Conservation (phyloP, 805 yeast genomes). For the Starmerella powellii region DNA sequence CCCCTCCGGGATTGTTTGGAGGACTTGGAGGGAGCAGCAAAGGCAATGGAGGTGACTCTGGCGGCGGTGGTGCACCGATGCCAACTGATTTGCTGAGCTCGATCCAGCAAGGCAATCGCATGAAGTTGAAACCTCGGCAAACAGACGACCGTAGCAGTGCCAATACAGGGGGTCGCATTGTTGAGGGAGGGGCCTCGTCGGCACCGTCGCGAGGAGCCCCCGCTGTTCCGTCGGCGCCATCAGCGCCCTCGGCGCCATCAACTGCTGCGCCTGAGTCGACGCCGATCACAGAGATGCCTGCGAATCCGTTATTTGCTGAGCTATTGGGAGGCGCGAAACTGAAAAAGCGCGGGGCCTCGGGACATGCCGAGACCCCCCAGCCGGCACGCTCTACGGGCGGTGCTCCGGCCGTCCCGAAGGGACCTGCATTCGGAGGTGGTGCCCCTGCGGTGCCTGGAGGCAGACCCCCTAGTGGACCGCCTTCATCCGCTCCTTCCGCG, state of each 20-base stretch:
- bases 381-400: constrained; percentile 9
- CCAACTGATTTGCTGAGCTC: constrained; percentile 52
- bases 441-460: constrained; percentile 5
- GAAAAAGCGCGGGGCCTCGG: constrained; percentile 9
- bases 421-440: constrained; percentile 6
- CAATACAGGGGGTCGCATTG: constrained; percentile 32
- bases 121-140: constrained; percentile 42
- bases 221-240: constrained; percentile 13
- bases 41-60: constrained; percentile 25
- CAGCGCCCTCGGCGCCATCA: constrained; percentile 10
- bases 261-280: constrained; percentile 7
- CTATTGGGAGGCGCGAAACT: constrained; percentile 18
- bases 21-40: constrained; percentile 21
- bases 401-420: constrained; percentile 10
- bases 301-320: constrained; percentile 20
- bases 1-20: constrained; percentile 27
- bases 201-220: constrained; percentile 14
- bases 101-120: constrained; percentile 54
- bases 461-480: not conserved
- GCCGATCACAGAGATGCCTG: constrained; percentile 13
- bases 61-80: constrained; percentile 23
- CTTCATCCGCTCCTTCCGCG: constrained; percentile 1
- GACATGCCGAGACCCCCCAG: constrained; percentile 2
- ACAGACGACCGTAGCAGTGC: constrained; percentile 63
- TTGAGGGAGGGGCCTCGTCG: constrained; percentile 23